Base-by-base conservation (phyloP, 257 asterid genomes). In the Solanum sejunctum region DNA sequence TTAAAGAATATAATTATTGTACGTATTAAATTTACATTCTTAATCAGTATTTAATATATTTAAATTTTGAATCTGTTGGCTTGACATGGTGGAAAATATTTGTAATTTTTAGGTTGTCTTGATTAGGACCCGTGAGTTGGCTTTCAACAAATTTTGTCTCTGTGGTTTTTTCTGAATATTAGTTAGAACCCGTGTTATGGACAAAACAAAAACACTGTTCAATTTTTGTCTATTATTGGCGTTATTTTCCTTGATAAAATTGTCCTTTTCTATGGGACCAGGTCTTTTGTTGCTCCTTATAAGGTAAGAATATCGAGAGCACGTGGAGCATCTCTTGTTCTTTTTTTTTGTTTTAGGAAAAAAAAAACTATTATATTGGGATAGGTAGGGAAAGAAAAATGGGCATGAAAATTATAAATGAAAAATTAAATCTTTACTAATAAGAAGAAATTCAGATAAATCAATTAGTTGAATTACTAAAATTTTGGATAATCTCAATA, bases 401-500 rank as follows among this genome's bases (percentile, higher is more conserved):
- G 20, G 28, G 16, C 11, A 3, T n/a, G 0, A 0, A 0, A 60
- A 4, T 58, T 0, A 58, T 2, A 58, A 58, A 0, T 0, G 3
- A 0, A 2, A 57, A 56, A 17, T 56, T 4, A 1, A 56, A 7
- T 1, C 0, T 0, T 56, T 0, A 55, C 0, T 0, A 3, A 4
- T 1, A 7, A 58, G 1, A 57, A 3, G 0, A 20, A 20, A 58
- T 58, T 58, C 1, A n/a, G 13, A 58, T 60, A 60, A 60, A 3
- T 60, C 3, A n/a, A 60, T 0, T 1, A 60, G 20, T 10, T 58
- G 8, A 58, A 1, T 10, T 58, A 58, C 2, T 60, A 21, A n/a
- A 3, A n/a, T 60, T 0, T 3, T n/a, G 15, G 0, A 21, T 0
- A 23, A 61, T 36, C 41, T 36, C 41, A 36, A 36, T 36, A 4